Evolutionary conservation across 768 basidiomycete genomes (phyloP), one percentile per base, ranked within the genome.

Genomic region (Amanita pseudoporphyria): DNA sequence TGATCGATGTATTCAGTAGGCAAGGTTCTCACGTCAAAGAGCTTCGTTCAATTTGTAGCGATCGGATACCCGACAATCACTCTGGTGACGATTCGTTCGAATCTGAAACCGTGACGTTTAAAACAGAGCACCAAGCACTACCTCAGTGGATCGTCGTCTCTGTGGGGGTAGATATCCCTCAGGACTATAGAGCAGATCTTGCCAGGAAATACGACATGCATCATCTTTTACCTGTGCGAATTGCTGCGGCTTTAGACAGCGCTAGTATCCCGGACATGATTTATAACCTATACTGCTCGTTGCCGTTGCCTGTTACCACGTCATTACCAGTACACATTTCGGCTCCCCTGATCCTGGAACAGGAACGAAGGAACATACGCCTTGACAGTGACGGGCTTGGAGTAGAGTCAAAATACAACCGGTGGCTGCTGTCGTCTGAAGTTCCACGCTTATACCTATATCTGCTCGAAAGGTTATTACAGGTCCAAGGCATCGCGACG

Each of bases 251-350:
- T 31, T 45, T 61, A 28, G 53, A 55, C 5, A 41, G 47, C 9
- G 19, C 49, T 51, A 47, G 47, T 24, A 36, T 16, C 6, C 48
- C 45, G 5, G 45, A 44, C 10, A n/a, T 31, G 2, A 40, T 47
- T 18, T 55, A 53, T 44, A 58, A 63, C n/a, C 62, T 78, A 18
- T 77, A 74, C 47, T 70, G 73, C 6, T 67, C 64, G 0, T 60
- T 78, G 6, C 75, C 73, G 0, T 62, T 77, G 1, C 67, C 68
- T 2, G 62, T 69, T 3, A 19, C 56, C 3, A 72, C 65, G 3
- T 57, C 65, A 3, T 60, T 78, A 0, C 74, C 76, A 0, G 64
- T 72, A 1, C 76, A 78, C 52, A 57, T 77, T 7, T 68, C 67
- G 45, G 74, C 71, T 0, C 68, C 73, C 0, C 77, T 75, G 52